Percentiles rank a stretch among this genome's conserved stretches.
Evolutionary conservation across 257 asterid species (phyloP).

Genomic region (Solanum gandarillasii): DNA sequence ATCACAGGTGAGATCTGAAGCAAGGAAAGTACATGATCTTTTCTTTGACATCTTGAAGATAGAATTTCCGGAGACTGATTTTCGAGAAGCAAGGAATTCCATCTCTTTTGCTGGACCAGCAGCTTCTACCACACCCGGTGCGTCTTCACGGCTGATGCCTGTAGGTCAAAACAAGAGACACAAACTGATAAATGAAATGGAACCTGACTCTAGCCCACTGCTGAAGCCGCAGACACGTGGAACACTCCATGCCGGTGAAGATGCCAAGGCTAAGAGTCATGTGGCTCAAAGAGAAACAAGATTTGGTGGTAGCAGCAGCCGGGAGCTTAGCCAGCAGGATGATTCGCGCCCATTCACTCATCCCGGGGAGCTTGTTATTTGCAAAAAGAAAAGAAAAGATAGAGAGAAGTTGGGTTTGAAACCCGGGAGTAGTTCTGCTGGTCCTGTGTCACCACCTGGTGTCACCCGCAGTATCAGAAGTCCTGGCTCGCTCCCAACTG

Average conservation of each 20-base stretch:
- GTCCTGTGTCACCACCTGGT: conserved; percentile 71
- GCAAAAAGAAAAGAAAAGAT: conserved; percentile 94
- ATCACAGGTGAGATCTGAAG: conserved; percentile 81
- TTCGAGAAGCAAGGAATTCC: conserved; percentile 66
- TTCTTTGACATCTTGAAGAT: conserved; percentile 82
- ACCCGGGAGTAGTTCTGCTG: conserved; percentile 39
- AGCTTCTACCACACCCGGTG: conserved; percentile 29
- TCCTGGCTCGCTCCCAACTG: conserved; percentile 36
- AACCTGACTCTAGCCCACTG: conserved; percentile 42
- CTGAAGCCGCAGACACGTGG: conserved; percentile 57
- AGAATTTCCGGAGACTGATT: conserved; percentile 77
- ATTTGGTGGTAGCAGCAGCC: conserved; percentile 34
- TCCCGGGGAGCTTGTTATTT: conserved; percentile 84
- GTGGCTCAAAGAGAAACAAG: conserved; percentile 40
- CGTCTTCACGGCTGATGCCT: conserved; percentile 52
- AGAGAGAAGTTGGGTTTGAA: conserved; percentile 50
- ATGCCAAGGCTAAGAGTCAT: conserved; percentile 23
- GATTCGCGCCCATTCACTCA: conserved; percentile 57
- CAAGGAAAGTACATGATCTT: conserved; percentile 89
- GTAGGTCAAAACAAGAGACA: conserved; percentile 50
- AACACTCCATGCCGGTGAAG: conserved; percentile 34
- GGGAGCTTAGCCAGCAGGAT: conserved; percentile 38
- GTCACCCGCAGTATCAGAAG: conserved; percentile 44
- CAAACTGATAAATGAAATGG: conserved; percentile 36
- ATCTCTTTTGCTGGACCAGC: conserved; percentile 46